phyloP scores from a whole-genome alignment of 2,329 filamentous ascomycete genomes.

The Fusarium sp. region DNA sequence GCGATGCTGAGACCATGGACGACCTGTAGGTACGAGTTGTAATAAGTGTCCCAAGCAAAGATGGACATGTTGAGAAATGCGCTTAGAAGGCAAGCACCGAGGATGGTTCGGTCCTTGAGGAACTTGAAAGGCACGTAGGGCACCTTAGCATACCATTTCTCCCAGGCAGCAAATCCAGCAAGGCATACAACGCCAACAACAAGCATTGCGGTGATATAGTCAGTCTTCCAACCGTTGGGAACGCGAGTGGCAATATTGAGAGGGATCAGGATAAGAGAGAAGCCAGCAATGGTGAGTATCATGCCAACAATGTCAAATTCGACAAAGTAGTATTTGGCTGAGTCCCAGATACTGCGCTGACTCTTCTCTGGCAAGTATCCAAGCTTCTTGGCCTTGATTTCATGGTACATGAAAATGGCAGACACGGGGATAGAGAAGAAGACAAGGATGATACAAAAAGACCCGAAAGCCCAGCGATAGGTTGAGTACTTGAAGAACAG shows the following conservation, averaged over 20 bases:
- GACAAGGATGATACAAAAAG: slow-evolving; percentile 71
- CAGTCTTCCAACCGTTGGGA: slow-evolving; percentile 57
- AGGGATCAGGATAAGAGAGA: slow-evolving; percentile 67
- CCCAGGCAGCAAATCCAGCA: slow-evolving; percentile 63
- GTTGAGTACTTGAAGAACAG: slow-evolving; percentile 36
- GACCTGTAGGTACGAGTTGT: slow-evolving; percentile 61
- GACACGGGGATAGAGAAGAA: slow-evolving; percentile 68
- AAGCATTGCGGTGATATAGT: slow-evolving; percentile 63
- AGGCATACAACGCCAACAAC: slow-evolving; percentile 63
- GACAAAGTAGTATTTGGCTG: slow-evolving; percentile 45
- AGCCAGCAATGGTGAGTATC: slow-evolving; percentile 61
- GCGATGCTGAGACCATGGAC: slow-evolving; percentile 58
- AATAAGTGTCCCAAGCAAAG: slow-evolving; percentile 57
- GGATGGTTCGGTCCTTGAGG: slow-evolving; percentile 58
- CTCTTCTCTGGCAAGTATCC: slow-evolving; percentile 54
- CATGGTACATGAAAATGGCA: slow-evolving; percentile 62
- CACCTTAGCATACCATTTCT: slow-evolving; percentile 60
- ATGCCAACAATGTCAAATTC: slow-evolving; percentile 57
- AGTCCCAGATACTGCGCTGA: slow-evolving; percentile 56
- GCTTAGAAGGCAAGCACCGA: slow-evolving; percentile 56
- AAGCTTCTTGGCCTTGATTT: slow-evolving; percentile 62
- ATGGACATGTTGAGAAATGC: slow-evolving; percentile 52
- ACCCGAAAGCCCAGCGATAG: slow-evolving; percentile 58
- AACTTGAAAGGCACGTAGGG: slow-evolving; percentile 58
- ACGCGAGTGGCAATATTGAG: slow-evolving; percentile 61